Evolutionary conservation across 75 land plant species (phyloP).

Genomic region (Pseudotsuga menziesii): DNA sequence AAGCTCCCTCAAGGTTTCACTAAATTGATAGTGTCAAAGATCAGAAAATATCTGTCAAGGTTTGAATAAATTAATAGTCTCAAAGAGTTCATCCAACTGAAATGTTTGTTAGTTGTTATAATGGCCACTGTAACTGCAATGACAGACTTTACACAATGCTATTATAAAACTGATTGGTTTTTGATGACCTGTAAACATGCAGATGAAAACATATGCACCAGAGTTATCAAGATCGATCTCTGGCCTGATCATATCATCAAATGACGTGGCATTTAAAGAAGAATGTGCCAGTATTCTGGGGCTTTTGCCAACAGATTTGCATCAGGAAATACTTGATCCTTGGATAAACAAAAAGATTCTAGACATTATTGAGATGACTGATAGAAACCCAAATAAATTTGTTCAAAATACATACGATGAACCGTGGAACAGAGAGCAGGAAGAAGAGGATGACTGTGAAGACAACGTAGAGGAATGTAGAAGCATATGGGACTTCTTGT

Average conservation of each 20-base stretch:
- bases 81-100: not conserved
- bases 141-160: not conserved
- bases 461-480: not conserved
- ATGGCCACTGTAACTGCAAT: not conserved
- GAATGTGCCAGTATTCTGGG: slow-evolving; percentile 6
- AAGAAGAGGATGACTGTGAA: not conserved
- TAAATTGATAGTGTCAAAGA: too few relatives aligned
- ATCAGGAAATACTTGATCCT: not conserved
- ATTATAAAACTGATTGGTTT: not conserved
- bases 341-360: slow-evolving; percentile 4
- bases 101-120: not conserved
- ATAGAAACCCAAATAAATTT: slow-evolving; percentile 1
- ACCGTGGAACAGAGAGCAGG: not conserved
- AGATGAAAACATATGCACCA: slow-evolving; percentile 6
- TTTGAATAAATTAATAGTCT: too few relatives aligned
- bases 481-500: slow-evolving; percentile 8
- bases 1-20: not conserved
- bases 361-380: not conserved
- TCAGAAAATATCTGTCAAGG: not conserved
- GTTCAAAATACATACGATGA: not conserved
- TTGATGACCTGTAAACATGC: slow-evolving; percentile 1
- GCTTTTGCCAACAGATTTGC: not conserved
- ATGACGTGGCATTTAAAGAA: slow-evolving; percentile 5
- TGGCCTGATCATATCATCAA: slow-evolving; percentile 6
- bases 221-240: slow-evolving; percentile 7